phyloP scores from a whole-genome alignment of 345 rosid species.

The Orychophragmus violaceus region DNA sequence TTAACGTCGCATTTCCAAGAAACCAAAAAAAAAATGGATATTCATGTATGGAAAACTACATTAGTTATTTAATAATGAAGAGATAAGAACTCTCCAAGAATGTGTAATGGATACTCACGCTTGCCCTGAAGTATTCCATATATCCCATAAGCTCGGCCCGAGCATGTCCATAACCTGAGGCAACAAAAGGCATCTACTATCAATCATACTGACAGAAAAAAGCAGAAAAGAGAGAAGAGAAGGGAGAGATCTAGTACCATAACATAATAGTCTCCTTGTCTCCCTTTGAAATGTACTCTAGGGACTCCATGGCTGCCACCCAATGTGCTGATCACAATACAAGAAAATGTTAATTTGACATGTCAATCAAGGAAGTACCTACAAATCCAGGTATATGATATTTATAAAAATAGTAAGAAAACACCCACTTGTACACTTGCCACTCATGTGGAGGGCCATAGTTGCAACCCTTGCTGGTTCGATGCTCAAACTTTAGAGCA shows the following conservation, averaged over 20 bases:
- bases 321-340: conserved; percentile 53
- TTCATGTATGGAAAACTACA: conserved; percentile 1
- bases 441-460: conserved; percentile 98
- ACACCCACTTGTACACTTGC: conserved; percentile 87
- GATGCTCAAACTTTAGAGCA: conserved; percentile 94
- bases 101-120: conserved; percentile 54
- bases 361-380: background rate
- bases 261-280: conserved; percentile 93
- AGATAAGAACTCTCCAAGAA: background rate
- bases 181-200: conserved; percentile 1
- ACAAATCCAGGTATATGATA: background rate
- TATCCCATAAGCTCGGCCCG: conserved; percentile 99
- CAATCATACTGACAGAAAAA: conserved; percentile 13
- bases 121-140: conserved; percentile 91
- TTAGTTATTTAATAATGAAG: background rate
- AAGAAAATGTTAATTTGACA: background rate
- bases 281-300: conserved; percentile 83
- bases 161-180: conserved; percentile 96
- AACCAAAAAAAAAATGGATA: background rate
- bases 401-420: background rate
- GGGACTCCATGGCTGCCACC: conserved; percentile 99
- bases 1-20: background rate
- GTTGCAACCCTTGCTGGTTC: conserved; percentile 95
- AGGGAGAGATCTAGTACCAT: conserved; percentile 47
- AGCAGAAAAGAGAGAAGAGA: conserved; percentile 8